Base-by-base conservation (phyloP, 345 rosid species). In the Eucalyptus coolabah region DNA sequence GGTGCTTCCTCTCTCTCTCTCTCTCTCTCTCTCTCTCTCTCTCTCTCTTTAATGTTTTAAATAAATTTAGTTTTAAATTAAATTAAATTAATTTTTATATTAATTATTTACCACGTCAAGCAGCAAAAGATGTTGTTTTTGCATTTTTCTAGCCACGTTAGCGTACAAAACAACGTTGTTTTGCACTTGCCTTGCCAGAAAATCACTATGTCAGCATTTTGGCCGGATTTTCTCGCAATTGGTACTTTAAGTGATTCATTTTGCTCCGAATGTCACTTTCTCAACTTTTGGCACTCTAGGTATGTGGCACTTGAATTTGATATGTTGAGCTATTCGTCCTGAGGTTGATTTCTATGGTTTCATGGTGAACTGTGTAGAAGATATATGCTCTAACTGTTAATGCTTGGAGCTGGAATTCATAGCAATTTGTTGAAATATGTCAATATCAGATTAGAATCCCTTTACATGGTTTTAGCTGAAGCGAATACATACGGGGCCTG, bases 151-250 rank as follows among this genome's bases (percentile, higher is more conserved):
- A 51, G 1, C 8, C 21, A 51, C 0, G 0, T 51, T 0, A 17
- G 0, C 4, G 3, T 51, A 1, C 21, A 51, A 53, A 53, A 53
- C 0, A 0, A 21, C 0, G 2, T 53, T 0, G 0, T 53, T 53
- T 53, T 53, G 59, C 1, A 21, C 0, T 53, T 53, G 24, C 2
- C 26, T 53, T 8, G 2, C 0, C 1, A 1, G 1, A 53, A 21
- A 53, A 53, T 53, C 0, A 1, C 0, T 0, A 53, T 0, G 26
- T 53, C 11, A 53, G 0, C 0, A 53, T 53, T 53, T 53, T 53
- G 59, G 0, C 0, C 11, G 1, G 2, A 53, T 53, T 53, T 53
- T 53, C 59, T 19, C 0, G 2, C 11, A 2, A 1, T 53, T 53
- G 2, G 2, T 0, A 53, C 2, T 53, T 53, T 53, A 51, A 51